Base-by-base conservation (phyloP, 1,139 yeast species). In the Taphrina wiesneri region DNA sequence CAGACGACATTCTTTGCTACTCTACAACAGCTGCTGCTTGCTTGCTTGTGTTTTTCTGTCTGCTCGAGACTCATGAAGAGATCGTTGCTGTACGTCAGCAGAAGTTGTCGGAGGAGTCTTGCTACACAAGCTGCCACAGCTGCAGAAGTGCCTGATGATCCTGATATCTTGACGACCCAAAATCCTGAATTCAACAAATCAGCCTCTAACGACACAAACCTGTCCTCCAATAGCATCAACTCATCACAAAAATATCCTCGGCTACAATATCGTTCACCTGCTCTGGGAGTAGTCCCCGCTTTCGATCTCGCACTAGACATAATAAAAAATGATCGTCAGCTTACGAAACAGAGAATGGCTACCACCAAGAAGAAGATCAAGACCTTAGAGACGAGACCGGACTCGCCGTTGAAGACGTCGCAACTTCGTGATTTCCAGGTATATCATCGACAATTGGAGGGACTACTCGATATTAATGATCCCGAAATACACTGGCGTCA, bases 401-500 rank as follows among this genome's bases (percentile, higher is more conserved):
- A 47, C 9, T 23, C 34, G 13, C 46, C 15, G n/a, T 19, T 6
- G 13, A 34, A 45, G 26, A 30, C 53, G 7, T 25, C 46, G 19
- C 28, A 60, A 5, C 53, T 63, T 36, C 28, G 56, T 21, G 66
- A 67, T 32, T 39, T 53, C 13, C 17, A 47, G 13, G 69, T 67
- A 19, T 61, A 51, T 7, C 39, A 53, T n/a, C 49, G 54, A 13
- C 62, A 63, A 25, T 25, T 60, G 26, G 68, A 65, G 56, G 53
- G 65, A 32, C 41, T 65, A 13, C 69, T 72, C 19, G 72, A 72
- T 41, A 51, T 69, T 26, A 67, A 68, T 61, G 66, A 67, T 46
- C 73, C 73, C 19, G 73, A 70, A 30, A 66, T 67, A 28, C 56
- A 60, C 13, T 70, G 66, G 61, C 65, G 66, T 13, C 65, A 63